These are phyloP conservation scores for Umbilicaria muhlenbergii DNA, from an alignment of 495 filamentous ascomycete species.

Conservation along the genomic window DNA sequence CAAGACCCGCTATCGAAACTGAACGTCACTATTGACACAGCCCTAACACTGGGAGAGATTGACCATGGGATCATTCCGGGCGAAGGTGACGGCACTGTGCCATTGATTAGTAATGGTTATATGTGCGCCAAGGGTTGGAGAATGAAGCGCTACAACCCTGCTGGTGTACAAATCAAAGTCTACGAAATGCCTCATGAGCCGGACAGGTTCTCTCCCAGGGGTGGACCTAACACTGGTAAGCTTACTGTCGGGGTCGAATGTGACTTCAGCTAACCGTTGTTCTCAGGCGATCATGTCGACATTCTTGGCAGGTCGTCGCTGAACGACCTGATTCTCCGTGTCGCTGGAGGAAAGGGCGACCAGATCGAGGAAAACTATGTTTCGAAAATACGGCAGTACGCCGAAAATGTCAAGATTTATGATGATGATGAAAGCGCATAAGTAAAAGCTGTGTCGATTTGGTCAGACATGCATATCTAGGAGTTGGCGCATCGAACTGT, in stretches of 20 bases:
- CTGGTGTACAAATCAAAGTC: conserved; percentile 61
- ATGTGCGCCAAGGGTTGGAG: conserved; percentile 93
- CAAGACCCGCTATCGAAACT: conserved; percentile 44
- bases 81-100: conserved; percentile 92
- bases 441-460: neutral
- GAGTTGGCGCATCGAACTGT: too few species aligned
- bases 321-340: conserved; percentile 77
- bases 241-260: neutral
- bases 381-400: conserved; percentile 68
- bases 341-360: conserved; percentile 78
- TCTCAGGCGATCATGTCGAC: conserved; percentile 77
- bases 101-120: conserved; percentile 73
- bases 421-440: conserved; percentile 31
- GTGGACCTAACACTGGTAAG: conserved; percentile 79
- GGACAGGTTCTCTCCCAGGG: conserved; percentile 75
- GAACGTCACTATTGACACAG: conserved; percentile 85
- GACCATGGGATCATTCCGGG: conserved; percentile 87
- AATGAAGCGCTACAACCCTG: conserved; percentile 86
- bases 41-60: conserved; percentile 41
- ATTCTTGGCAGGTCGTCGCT: conserved; percentile 78
- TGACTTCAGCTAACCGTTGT: neutral
- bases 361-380: conserved; percentile 61
- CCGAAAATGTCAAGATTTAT: conserved; percentile 61
- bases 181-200: conserved; percentile 96
- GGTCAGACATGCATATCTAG: too few species aligned